Conservation (phyloP, 192 early-diverging fungal genomes). For the Mortierella hygrophila region DNA sequence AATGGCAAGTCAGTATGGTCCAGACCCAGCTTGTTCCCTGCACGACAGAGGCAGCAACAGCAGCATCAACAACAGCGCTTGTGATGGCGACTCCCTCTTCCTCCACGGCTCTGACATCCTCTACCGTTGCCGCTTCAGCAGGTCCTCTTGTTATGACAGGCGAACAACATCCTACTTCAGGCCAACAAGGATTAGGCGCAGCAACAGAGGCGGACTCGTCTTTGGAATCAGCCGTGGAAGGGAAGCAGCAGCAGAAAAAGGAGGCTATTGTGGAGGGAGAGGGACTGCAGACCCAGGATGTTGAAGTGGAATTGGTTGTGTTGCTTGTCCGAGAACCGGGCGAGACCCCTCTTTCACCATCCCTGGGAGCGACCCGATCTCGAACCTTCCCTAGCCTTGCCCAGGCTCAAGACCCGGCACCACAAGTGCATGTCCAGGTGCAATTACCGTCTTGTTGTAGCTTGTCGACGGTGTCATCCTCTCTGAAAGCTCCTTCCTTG, state of each 20-base stretch:
- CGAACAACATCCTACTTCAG: neutral
- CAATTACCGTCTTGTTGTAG: neutral
- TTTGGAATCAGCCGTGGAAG: slow-evolving; percentile 9
- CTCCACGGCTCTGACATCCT: neutral
- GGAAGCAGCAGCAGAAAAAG: neutral
- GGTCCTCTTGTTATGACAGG: neutral
- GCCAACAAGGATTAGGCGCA: neutral
- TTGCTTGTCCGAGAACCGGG: slow-evolving; percentile 18
- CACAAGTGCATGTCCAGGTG: neutral
- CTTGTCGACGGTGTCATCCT: neutral
- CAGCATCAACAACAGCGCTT: neutral
- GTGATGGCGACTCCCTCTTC: neutral
- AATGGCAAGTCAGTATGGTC: slow-evolving; percentile 28
- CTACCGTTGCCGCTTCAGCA: neutral
- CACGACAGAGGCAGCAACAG: neutral
- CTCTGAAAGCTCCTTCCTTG: neutral
- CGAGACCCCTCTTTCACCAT: slow-evolving; percentile 4
- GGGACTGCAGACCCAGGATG: neutral
- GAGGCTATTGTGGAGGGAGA: neutral
- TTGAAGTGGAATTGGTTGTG: slow-evolving; percentile 14
- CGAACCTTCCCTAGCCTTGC: neutral
- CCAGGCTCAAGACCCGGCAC: neutral
- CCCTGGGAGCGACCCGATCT: neutral
- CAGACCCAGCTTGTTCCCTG: neutral
- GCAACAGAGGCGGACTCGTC: neutral